phyloP scores from a whole-genome alignment of 225 moss, liverwort and hornwort genomes.

The Bryoerythrophyllum caledonicum region DNA sequence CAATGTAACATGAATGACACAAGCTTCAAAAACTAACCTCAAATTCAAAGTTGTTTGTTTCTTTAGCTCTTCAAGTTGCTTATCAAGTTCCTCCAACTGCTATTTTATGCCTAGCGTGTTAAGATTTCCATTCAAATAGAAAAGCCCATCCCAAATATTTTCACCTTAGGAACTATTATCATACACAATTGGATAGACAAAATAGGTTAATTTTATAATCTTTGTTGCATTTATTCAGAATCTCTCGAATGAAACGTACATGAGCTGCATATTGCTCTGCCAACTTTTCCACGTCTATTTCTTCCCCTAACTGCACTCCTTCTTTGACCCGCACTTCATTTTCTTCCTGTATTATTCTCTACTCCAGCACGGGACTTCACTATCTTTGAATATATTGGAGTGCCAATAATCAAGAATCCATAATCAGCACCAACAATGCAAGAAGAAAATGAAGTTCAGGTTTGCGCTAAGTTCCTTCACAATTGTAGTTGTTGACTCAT shows the following conservation, averaged over 20 bases:
- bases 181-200: not conserved
- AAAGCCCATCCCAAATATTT: not conserved
- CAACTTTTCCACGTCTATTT: conserved; percentile 71
- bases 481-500: not conserved
- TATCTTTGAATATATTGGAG: conserved; percentile 7
- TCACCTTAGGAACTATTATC: not conserved
- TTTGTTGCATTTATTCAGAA: not conserved
- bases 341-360: conserved; percentile 80
- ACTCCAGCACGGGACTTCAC: conserved; percentile 49
- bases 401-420: not conserved
- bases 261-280: conserved; percentile 59
- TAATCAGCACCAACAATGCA: conserved; percentile 6
- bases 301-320: conserved; percentile 77
- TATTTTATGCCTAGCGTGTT: conserved; percentile 21
- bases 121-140: conserved; percentile 2
- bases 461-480: conserved; percentile 1
- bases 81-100: conserved; percentile 97
- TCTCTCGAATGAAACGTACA: conserved; percentile 40
- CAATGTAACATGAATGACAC: conserved; percentile 11
- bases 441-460: conserved; percentile 3
- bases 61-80: conserved; percentile 86
- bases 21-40: conserved; percentile 51
- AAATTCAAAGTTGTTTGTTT: conserved; percentile 86
- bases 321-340: conserved; percentile 69
- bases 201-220: not conserved